Percentiles rank a stretch among this genome's conserved stretches.
These are phyloP conservation scores for Phaeosphaeriaceae sp. DNA, from an alignment of 2,329 filamentous ascomycete species.

Conservation along the genomic window DNA sequence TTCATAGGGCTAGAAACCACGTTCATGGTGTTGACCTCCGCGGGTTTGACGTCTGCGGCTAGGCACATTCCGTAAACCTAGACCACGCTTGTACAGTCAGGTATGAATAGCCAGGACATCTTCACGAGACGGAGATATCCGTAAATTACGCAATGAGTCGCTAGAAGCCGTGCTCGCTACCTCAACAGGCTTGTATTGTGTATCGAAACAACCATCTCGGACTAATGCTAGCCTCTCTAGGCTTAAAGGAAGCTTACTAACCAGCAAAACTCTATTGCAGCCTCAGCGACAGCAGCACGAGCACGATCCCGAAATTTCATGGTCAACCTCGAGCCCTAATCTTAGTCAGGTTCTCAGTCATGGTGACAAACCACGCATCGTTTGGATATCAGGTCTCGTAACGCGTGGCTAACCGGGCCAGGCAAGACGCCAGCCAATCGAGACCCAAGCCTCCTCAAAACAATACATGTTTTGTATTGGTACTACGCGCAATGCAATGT, in stretches of 20 bases:
- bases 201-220: not conserved
- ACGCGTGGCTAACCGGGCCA: not conserved
- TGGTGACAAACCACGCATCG: not conserved
- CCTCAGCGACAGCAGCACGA: conserved; percentile 3
- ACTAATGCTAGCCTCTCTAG: not conserved
- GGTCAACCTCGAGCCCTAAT: not conserved
- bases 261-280: not conserved
- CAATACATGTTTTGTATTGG: conserved; percentile 2
- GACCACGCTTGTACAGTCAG: not conserved
- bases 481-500: conserved; percentile 2
- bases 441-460: not conserved
- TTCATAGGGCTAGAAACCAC: not conserved
- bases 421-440: conserved; percentile 7
- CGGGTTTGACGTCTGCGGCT: conserved; percentile 1
- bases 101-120: not conserved
- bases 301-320: not conserved
- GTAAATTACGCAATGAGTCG: not conserved
- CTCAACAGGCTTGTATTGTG: not conserved
- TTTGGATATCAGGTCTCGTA: not conserved
- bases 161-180: not conserved
- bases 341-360: conserved; percentile 3
- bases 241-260: not conserved
- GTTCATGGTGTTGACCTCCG: not conserved
- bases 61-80: not conserved
- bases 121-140: not conserved